These are phyloP conservation scores for Nicotiana otophora DNA, from an alignment of 257 asterid species.

Conservation along the genomic window DNA sequence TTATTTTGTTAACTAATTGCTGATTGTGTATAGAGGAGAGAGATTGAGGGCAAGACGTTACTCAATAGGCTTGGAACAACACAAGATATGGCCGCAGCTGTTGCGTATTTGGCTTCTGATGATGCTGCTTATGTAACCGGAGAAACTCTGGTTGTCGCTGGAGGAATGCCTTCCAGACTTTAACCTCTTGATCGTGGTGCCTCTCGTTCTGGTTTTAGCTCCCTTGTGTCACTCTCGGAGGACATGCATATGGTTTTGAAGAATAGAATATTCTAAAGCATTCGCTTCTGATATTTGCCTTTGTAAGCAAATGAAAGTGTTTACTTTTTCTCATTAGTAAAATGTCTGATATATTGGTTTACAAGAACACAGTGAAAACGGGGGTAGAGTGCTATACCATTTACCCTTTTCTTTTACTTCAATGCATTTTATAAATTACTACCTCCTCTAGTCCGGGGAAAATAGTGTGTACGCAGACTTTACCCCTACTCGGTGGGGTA, in stretches of 20 bases:
- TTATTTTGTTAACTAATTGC: background rate
- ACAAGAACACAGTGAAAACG: too few relatives aligned
- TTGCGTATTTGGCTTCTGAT: constrained; percentile 77
- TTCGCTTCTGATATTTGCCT: too few relatives aligned
- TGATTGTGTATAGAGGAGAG: constrained; percentile 41
- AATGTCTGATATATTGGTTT: background rate
- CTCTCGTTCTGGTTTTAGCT: background rate
- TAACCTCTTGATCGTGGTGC: constrained; percentile 11
- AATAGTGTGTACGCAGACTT: too few relatives aligned
- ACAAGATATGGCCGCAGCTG: constrained; percentile 86
- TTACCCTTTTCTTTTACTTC: background rate
- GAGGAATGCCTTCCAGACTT: constrained; percentile 82
- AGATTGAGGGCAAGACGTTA: constrained; percentile 54
- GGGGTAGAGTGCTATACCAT: too few relatives aligned
- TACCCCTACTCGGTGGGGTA: too few relatives aligned
- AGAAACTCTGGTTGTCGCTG: constrained; percentile 77
- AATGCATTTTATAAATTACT: background rate
- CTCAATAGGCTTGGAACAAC: constrained; percentile 72
- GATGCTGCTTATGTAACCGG: constrained; percentile 88
- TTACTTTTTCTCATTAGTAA: too few relatives aligned
- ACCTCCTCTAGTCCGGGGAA: too few relatives aligned
- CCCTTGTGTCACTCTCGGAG: background rate
- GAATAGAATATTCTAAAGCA: too few relatives aligned
- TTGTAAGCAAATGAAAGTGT: background rate
- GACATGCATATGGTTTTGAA: background rate